Evolutionary conservation across 768 basidiomycete genomes (phyloP).

Genomic region (Podaxis sp.): DNA sequence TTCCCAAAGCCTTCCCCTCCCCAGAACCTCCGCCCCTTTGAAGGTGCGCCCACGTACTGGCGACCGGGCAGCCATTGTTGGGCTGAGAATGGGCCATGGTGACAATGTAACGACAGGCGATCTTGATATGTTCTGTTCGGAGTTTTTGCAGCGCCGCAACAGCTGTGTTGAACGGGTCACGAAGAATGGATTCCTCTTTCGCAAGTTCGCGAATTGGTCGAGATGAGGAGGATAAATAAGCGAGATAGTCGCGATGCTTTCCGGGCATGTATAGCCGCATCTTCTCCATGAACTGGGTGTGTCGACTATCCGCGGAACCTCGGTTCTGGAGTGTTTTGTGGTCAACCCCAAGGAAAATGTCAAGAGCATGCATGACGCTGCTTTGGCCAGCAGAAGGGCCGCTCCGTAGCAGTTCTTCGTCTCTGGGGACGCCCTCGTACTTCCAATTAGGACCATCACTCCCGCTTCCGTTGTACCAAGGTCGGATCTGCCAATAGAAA

Average conservation of each 20-base stretch:
- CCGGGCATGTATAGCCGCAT: slow-evolving; percentile 97
- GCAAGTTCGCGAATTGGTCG: slow-evolving; percentile 67
- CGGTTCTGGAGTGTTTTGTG: slow-evolving; percentile 75
- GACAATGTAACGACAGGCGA: slow-evolving; percentile 87
- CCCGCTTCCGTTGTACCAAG: slow-evolving; percentile 90
- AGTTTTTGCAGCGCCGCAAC: slow-evolving; percentile 79
- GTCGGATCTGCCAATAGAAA: slow-evolving; percentile 89
- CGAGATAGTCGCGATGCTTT: slow-evolving; percentile 82
- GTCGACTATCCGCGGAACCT: slow-evolving; percentile 58
- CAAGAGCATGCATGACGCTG: slow-evolving; percentile 83
- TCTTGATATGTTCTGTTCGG: slow-evolving; percentile 85
- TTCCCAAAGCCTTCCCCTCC: slow-evolving; percentile 68
- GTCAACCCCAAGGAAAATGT: slow-evolving; percentile 87
- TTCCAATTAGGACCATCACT: slow-evolving; percentile 64
- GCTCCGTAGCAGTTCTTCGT: slow-evolving; percentile 61
- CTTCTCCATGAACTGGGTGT: slow-evolving; percentile 82
- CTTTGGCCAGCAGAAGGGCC: slow-evolving; percentile 97
- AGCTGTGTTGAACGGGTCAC: slow-evolving; percentile 77
- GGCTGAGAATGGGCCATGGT: slow-evolving; percentile 69
- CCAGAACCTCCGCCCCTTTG: slow-evolving; percentile 39
- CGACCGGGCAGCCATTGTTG: slow-evolving; percentile 49
- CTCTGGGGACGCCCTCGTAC: slow-evolving; percentile 73
- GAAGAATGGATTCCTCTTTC: slow-evolving; percentile 52
- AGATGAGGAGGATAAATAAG: slow-evolving; percentile 57
- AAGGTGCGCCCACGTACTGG: slow-evolving; percentile 53